These are phyloP conservation scores for Suillus paluster DNA, from an alignment of 768 basidiomycete genomes.

Conservation along the genomic window DNA sequence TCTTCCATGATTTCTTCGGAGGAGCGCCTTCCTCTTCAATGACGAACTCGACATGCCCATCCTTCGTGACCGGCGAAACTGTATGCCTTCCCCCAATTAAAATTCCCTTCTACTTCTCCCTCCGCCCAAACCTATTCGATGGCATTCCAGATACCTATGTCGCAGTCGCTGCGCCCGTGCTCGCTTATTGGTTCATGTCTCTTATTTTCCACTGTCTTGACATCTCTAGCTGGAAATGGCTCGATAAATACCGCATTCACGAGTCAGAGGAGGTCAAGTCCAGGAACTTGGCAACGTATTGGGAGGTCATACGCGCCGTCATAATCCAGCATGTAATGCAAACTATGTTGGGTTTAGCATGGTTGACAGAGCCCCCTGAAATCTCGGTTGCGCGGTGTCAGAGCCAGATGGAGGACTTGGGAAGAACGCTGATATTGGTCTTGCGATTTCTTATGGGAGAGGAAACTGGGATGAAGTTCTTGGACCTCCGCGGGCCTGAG, in stretches of 20 bases:
- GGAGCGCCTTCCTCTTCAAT: conserved; percentile 7
- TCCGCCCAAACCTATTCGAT: conserved; percentile 51
- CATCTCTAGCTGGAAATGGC: conserved; percentile 70
- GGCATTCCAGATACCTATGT: conserved; percentile 71
- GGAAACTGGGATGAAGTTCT: conserved; percentile 38
- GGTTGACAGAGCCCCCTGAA: conserved; percentile 54
- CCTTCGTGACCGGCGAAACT: conserved; percentile 38
- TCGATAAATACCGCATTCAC: conserved; percentile 88
- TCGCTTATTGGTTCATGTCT: conserved; percentile 85
- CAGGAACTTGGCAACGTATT: conserved; percentile 74
- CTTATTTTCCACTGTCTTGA: conserved; percentile 85
- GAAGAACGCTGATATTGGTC: conserved; percentile 43
- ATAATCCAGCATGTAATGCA: conserved; percentile 87
- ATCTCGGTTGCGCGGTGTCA: conserved; percentile 43
- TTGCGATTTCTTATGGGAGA: conserved; percentile 47
- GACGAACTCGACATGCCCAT: conserved; percentile 43
- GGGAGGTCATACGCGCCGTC: conserved; percentile 79
- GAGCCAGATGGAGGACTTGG: conserved; percentile 47
- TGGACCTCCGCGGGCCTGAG: conserved; percentile 42
- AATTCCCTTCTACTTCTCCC: conserved; percentile 61
- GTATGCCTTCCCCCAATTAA: conserved; percentile 40
- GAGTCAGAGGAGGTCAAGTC: conserved; percentile 78
- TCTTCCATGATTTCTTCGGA: conserved; percentile 13
- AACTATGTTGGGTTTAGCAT: conserved; percentile 71
- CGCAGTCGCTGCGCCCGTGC: conserved; percentile 72